These are phyloP conservation scores for Grammothele lineata DNA, from an alignment of 768 basidiomycete genomes.

Conservation along the genomic window DNA sequence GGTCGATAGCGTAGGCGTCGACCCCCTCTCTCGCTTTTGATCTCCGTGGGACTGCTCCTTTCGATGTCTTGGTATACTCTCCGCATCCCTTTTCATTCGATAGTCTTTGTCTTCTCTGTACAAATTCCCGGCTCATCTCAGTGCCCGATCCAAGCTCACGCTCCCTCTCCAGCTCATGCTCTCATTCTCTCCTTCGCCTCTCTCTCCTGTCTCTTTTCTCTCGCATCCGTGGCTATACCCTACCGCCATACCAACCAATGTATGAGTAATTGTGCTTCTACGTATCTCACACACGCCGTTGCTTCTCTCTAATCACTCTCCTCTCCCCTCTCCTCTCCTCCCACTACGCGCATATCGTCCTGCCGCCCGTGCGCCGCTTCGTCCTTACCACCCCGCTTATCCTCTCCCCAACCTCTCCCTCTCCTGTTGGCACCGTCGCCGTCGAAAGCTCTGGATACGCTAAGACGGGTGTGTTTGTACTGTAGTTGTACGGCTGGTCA, in stretches of 20 bases:
- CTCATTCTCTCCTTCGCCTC: background rate
- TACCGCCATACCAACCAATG: slow-evolving; percentile 1
- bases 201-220: background rate
- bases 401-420: slow-evolving; percentile 1
- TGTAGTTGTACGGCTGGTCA: background rate
- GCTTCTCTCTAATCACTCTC: slow-evolving; percentile 7
- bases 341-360: background rate
- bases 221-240: background rate
- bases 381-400: background rate
- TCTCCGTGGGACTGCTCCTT: too few species aligned
- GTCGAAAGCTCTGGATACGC: too few species aligned
- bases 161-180: too few species aligned
- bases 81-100: too few species aligned
- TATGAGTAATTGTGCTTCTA: slow-evolving; percentile 15
- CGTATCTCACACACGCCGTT: slow-evolving; percentile 12
- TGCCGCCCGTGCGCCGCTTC: background rate
- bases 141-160: too few species aligned
- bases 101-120: too few species aligned
- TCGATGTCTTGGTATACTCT: too few species aligned
- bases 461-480: background rate
- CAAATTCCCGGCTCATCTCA: too few species aligned
- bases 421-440: background rate
- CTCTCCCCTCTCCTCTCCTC: slow-evolving; percentile 1
- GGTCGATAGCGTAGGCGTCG: too few species aligned
- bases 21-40: too few species aligned